Evolutionary conservation across 768 basidiomycete species (phyloP).

Genomic region (Tricholoma sp.): DNA sequence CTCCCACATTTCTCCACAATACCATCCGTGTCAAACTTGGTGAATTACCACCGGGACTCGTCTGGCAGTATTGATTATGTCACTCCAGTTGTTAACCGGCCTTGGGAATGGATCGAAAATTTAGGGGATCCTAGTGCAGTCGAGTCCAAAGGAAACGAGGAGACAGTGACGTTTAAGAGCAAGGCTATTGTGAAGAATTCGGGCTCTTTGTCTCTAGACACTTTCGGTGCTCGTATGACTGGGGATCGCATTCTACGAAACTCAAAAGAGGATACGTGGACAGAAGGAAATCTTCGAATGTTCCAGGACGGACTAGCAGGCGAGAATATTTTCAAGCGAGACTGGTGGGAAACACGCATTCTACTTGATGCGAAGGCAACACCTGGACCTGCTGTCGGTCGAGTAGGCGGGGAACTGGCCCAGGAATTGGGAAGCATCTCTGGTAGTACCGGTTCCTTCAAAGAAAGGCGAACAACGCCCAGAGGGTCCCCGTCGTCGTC

Average conservation of each 20-base stretch:
- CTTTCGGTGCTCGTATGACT: slow-evolving; percentile 61
- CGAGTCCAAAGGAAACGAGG: slow-evolving; percentile 37
- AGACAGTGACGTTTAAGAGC: slow-evolving; percentile 29
- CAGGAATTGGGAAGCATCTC: slow-evolving; percentile 15
- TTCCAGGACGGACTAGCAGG: slow-evolving; percentile 63
- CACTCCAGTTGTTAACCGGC: slow-evolving; percentile 59
- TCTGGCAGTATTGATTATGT: slow-evolving; percentile 46
- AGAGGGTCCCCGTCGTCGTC: slow-evolving; percentile 41
- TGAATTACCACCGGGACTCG: slow-evolving; percentile 51
- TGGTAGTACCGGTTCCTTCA: slow-evolving; percentile 8
- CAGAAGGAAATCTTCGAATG: slow-evolving; percentile 43
- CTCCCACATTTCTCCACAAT: slow-evolving; percentile 51
- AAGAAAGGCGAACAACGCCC: slow-evolving; percentile 21
- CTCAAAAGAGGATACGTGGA: slow-evolving; percentile 21
- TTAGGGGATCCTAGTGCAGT: slow-evolving; percentile 50
- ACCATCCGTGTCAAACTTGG: slow-evolving; percentile 50
- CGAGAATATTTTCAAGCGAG: slow-evolving; percentile 65
- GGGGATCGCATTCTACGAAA: slow-evolving; percentile 47
- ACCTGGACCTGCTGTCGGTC: slow-evolving; percentile 12
- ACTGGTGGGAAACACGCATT: slow-evolving; percentile 72
- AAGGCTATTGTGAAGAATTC: slow-evolving; percentile 52
- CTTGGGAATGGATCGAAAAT: slow-evolving; percentile 87
- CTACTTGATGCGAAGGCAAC: slow-evolving; percentile 30
- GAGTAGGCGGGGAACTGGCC: slow-evolving; percentile 17
- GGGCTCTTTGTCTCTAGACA: slow-evolving; percentile 66